phyloP scores from a whole-genome alignment of 1,284 basidiomycete genomes.

The Cystobasidiaceae sp. region DNA sequence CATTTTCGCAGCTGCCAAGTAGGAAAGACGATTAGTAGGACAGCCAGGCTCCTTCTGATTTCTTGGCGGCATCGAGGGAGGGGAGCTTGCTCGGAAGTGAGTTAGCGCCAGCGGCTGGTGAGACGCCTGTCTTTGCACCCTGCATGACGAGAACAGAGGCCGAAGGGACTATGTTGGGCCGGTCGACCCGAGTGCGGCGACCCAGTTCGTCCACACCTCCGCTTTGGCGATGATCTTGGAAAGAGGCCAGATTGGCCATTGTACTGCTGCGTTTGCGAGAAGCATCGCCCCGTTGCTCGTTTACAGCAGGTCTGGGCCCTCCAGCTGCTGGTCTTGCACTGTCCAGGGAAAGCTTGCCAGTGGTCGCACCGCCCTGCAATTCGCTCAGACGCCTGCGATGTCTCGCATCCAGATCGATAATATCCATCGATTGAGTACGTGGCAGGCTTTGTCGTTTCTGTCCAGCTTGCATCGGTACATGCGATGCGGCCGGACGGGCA shows the following conservation, averaged over 20 bases:
- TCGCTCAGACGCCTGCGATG: conserved; percentile 22
- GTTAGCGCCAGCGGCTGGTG: neutral
- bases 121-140: neutral
- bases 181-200: neutral
- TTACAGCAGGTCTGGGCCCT: neutral
- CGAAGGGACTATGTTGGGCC: neutral
- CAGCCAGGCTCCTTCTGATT: conserved; percentile 22
- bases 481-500: neutral
- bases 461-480: neutral
- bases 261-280: conserved; percentile 18
- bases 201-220: neutral
- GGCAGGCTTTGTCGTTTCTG: neutral
- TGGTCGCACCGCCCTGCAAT: no score
- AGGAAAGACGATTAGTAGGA: neutral
- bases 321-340: no score
- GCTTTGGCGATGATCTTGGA: neutral
- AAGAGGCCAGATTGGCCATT: neutral
- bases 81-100: neutral
- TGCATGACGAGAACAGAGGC: neutral
- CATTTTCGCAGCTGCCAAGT: no score
- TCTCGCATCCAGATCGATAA: conserved; percentile 15
- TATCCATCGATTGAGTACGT: conserved; percentile 26
- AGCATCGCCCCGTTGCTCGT: neutral
- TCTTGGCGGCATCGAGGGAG: neutral
- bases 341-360: no score